Evolutionary conservation across 208 protist genomes (phyloP).

Genomic region (Naegleria lovaniensis): DNA sequence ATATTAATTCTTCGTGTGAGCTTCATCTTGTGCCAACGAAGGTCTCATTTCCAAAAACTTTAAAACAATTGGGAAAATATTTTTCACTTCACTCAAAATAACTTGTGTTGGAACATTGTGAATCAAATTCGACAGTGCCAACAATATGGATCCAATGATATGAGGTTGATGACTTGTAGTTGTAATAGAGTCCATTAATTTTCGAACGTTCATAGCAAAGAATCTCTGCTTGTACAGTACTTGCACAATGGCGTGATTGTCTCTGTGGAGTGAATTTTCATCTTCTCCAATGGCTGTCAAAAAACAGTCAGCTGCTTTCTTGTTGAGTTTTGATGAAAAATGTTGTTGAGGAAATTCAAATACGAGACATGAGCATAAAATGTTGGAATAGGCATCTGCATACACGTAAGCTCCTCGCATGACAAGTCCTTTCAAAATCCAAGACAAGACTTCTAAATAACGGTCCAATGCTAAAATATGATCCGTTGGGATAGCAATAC

Average conservation of each 20-base stretch:
- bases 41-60: not conserved
- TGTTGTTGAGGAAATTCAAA: not conserved
- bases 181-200: not conserved
- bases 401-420: not conserved
- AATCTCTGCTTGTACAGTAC: slow-evolving; percentile 23
- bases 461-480: not conserved
- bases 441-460: not conserved
- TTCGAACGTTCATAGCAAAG: not conserved
- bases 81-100: not conserved
- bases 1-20: not conserved
- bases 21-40: not conserved
- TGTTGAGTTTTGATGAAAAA: not conserved
- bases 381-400: not conserved
- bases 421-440: not conserved
- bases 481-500: no score
- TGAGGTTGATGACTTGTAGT: not conserved
- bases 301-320: not conserved
- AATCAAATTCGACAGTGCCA: not conserved
- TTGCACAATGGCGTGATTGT: not conserved
- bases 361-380: not conserved
- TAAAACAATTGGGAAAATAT: slow-evolving; percentile 11
- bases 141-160: not conserved
- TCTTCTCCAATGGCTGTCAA: not conserved
- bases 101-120: not conserved
- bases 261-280: not conserved